phyloP scores from a whole-genome alignment of 2,329 filamentous ascomycete genomes.

The Fusarium camptoceras region DNA sequence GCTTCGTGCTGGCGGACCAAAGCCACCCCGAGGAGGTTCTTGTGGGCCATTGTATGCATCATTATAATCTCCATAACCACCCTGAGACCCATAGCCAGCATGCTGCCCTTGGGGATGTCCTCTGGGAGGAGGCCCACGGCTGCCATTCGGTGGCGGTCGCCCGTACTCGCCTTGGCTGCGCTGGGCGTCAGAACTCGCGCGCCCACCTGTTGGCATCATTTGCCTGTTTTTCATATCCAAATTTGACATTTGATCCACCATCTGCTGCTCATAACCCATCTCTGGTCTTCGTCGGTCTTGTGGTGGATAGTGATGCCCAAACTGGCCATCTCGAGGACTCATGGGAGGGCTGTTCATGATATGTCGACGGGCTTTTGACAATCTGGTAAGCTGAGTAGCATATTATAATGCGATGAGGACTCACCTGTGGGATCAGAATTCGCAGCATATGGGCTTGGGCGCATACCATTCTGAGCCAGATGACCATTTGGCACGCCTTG shows the following conservation, averaged over 20 bases:
- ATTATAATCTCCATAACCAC: constrained; percentile 46
- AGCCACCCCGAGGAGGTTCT: constrained; percentile 54
- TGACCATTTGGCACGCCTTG: constrained; percentile 45
- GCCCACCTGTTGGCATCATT: constrained; percentile 37
- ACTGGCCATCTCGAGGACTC: constrained; percentile 46
- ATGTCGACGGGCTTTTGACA: constrained; percentile 46
- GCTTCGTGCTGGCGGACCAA: constrained; percentile 66
- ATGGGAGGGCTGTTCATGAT: constrained; percentile 49
- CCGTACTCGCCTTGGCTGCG: constrained; percentile 46
- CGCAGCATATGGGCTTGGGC: constrained; percentile 56
- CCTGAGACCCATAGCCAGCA: constrained; percentile 35
- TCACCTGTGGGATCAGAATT: constrained; percentile 58
- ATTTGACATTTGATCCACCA: constrained; percentile 50
- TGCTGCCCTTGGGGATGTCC: constrained; percentile 52
- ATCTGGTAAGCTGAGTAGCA: constrained; percentile 25
- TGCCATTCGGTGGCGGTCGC: constrained; percentile 43
- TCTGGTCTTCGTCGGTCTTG: constrained; percentile 37
- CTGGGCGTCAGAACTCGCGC: constrained; percentile 46
- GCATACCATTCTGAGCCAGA: constrained; percentile 54
- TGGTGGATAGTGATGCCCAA: constrained; percentile 41
- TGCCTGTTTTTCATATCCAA: constrained; percentile 52
- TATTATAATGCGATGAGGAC: constrained; percentile 30
- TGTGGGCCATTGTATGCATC: constrained; percentile 47
- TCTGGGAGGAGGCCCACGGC: constrained; percentile 46
- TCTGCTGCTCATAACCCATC: constrained; percentile 48